Evolutionary conservation across 2,329 filamentous ascomycete species (phyloP).

Genomic region (Paracoccidioides brasiliensis): DNA sequence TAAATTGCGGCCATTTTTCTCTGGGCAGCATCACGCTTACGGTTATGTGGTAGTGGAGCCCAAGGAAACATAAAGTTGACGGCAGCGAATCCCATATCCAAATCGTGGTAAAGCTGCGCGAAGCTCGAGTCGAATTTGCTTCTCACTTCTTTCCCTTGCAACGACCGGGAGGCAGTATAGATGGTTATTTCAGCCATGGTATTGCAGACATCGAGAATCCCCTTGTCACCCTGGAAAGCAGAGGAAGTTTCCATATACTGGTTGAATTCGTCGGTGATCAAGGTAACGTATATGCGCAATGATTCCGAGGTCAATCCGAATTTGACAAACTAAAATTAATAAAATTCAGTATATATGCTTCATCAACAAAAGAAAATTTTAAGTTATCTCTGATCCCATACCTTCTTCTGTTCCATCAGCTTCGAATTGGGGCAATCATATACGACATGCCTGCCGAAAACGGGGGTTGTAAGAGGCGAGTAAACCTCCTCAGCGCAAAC

Average conservation of each 20-base stretch:
- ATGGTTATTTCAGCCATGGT: conserved; percentile 78
- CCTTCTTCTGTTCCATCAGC: conserved; percentile 94
- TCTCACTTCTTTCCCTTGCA: conserved; percentile 75
- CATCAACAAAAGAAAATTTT: conserved; percentile 10
- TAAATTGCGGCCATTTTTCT: conserved; percentile 70
- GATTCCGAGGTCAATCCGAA: conserved; percentile 49
- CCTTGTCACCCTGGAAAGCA: conserved; percentile 54
- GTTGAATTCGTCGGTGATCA: conserved; percentile 63
- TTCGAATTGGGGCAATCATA: conserved; percentile 87
- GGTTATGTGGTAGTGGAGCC: conserved; percentile 80
- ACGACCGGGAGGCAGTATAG: conserved; percentile 73
- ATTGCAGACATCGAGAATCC: conserved; percentile 58
- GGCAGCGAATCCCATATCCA: conserved; percentile 79
- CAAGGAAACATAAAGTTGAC: conserved; percentile 86
- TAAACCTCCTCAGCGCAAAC: conserved; percentile 88
- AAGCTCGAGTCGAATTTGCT: conserved; percentile 67
- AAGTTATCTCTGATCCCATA: conserved; percentile 22
- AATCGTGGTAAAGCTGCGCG: conserved; percentile 71
- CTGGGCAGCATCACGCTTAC: conserved; percentile 65
- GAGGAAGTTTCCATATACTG: conserved; percentile 57
- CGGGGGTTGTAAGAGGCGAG: conserved; percentile 55
- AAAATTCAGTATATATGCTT: background rate
- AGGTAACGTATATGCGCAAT: conserved; percentile 58
- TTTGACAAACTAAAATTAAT: conserved; percentile 42
- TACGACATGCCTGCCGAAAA: conserved; percentile 74